Base-by-base conservation (phyloP, 1,284 basidiomycete genomes). In the Marasmius fiardii region DNA sequence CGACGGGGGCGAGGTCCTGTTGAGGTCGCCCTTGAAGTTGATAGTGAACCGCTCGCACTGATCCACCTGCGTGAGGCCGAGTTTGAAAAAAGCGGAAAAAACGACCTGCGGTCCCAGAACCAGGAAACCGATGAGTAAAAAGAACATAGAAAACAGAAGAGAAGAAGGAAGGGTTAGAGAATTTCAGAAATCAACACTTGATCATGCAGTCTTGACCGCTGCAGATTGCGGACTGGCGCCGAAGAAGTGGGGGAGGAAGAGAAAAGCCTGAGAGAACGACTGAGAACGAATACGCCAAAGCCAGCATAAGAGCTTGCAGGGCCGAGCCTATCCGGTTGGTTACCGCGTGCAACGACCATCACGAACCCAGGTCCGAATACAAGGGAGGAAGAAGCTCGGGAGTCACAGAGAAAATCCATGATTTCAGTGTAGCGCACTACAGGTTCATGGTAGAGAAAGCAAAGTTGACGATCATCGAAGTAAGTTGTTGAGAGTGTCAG, bases 21-120 rank as follows among this genome's bases (percentile, higher is more conserved):
- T 59, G 57, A 61, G 59, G 21, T 63, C 57, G 20, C 79, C 79
- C 47, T 66, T 61, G 60, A 85, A 80, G 35, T 70, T 63, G 55
- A 86, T 68, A 48, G 67, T 68, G 60, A 83, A 76, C 34, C 74
- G 72, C 58, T 75, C 76, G 70, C 84, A 86, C 66, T 87, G 82
- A 54, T 73, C 65, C 60, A 82, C 77, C 47, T 72, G 58, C 35
- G 80, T 78, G 59, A 83, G 77, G 14, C 71, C 67, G 67, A 85
- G 76, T 56, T 74, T 68, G 58, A 74, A 69, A 58, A 68, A 64
- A 57, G 71, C 71, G 56, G 74, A 72, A 61, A 74, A 70, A 62
- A 76, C 80, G 69, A 68, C 75, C 73, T 73, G 78, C 72, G 77
- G 74, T 66, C 71, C 73, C 48, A 76, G 62, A 50, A 69, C 69